Evolutionary conservation across 345 rosid species (phyloP).

Genomic region (Syzygium aromaticum): DNA sequence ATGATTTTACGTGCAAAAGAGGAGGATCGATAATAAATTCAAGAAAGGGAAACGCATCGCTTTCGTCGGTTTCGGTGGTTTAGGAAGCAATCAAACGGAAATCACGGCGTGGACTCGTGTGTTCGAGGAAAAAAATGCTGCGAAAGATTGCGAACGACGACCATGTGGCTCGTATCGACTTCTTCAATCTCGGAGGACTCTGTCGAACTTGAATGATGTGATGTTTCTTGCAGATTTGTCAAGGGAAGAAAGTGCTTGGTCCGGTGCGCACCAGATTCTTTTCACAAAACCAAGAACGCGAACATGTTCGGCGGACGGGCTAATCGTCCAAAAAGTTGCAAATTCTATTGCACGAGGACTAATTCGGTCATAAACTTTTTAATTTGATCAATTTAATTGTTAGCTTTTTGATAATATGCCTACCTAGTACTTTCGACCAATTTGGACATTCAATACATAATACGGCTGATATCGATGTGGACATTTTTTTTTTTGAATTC

Average conservation of each 20-base stretch:
- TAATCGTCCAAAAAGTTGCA: neutral
- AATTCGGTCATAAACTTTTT: rapidly evolving
- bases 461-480: rapidly evolving
- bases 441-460: rapidly evolving
- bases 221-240: neutral
- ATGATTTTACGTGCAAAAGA: neutral
- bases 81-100: neutral
- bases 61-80: neutral
- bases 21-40: neutral
- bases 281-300: neutral
- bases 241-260: neutral
- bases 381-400: rapidly evolving
- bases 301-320: neutral
- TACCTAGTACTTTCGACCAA: neutral
- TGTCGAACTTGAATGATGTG: neutral
- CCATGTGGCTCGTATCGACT: neutral
- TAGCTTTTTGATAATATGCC: rapidly evolving
- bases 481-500: rapidly evolving
- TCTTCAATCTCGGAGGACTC: neutral
- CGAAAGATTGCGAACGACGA: neutral
- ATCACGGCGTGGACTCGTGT: neutral
- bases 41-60: neutral
- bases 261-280: neutral
- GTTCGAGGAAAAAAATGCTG: neutral
- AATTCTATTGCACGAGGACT: rapidly evolving